Evolutionary conservation across 2,329 filamentous ascomycete species (phyloP).

Genomic region (Alternaria sp.): DNA sequence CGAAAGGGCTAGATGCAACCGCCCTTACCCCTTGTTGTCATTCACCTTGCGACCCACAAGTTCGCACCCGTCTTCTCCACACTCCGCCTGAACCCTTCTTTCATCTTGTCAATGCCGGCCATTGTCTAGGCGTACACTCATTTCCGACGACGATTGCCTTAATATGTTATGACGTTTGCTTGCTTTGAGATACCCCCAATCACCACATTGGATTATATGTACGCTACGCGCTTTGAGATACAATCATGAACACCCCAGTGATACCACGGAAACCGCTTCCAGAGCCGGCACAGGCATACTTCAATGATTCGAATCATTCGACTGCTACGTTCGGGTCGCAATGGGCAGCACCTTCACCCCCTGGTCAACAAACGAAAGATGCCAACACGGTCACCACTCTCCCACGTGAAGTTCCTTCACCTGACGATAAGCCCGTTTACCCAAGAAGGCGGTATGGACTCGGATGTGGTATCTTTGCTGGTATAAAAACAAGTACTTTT

Average conservation of each 20-base stretch:
- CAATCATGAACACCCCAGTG: conserved; percentile 29
- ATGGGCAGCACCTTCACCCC: neutral
- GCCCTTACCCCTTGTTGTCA: conserved; percentile 30
- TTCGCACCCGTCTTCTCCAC: conserved; percentile 24
- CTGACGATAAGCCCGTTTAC: neutral
- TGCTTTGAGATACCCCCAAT: conserved; percentile 20
- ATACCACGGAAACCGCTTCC: conserved; percentile 36
- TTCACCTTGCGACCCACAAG: conserved; percentile 24
- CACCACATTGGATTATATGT: conserved; percentile 1
- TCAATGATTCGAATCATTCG: conserved; percentile 22
- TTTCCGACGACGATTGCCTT: conserved; percentile 11
- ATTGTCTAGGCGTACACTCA: conserved; percentile 13
- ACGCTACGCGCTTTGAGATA: conserved; percentile 20
- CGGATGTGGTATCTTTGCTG: conserved; percentile 14
- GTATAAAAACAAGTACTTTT: conserved; percentile 18
- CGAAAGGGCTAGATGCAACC: conserved; percentile 21
- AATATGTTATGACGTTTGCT: conserved; percentile 5
- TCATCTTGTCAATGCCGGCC: conserved; percentile 25
- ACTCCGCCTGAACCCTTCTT: conserved; percentile 16
- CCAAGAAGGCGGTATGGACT: conserved; percentile 16
- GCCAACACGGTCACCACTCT: neutral
- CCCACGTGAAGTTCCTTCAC: neutral
- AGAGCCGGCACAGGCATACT: conserved; percentile 30
- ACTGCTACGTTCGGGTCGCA: conserved; percentile 1
- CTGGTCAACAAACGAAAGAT: conserved; percentile 11